Base-by-base conservation (phyloP, 306 rosid genomes). In the Casuarina cunninghamiana region DNA sequence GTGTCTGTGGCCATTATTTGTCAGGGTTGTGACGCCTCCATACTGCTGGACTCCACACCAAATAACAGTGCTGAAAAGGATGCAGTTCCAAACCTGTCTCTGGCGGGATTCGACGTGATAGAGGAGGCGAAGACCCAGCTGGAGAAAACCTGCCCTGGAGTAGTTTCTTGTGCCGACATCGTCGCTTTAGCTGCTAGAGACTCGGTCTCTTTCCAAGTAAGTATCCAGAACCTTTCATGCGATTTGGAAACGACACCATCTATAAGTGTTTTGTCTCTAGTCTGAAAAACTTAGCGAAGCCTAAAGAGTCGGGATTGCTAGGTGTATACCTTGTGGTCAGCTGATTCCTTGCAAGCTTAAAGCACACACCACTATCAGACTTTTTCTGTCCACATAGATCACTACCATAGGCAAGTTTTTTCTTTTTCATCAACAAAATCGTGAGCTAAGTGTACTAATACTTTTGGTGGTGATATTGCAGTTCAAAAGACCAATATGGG, bases 21-120 rank as follows among this genome's bases (percentile, higher is more conserved):
- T 26, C 37, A 87, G 88, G 88, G 84, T 73, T 87, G 90, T 32
- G 88, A 81, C 58, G 88, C 70, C 39, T 84, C 88, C 1, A 9
- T 84, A 58, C 71, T 87, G 17, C 5, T 84, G 15, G 88, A 84
- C 69, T 67, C 86, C 0, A 74, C 48, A 0, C 54, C 75, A 10
- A 70, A 71, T 16, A 77, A 80, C 55, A n/a, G 73, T 1, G 80
- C 83, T 1, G 76, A 84, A 37, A 86, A 84, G 35, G 76, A 62
- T 0, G 87, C 88, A 12, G 5, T 46, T 35, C 87, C 83, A 5
- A 82, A 87, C 72, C 43, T 13, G 3, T 74, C 85, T 0, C 11
- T 84, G 9, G 43, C 44, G 51, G 90, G 88, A 2, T 87, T 82
- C 8, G 80, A 87, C 1, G 76, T 75, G 7, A 82, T 84, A 6